phyloP scores from a whole-genome alignment of 1,139 yeast species.

The Diutina mesorugosa region DNA sequence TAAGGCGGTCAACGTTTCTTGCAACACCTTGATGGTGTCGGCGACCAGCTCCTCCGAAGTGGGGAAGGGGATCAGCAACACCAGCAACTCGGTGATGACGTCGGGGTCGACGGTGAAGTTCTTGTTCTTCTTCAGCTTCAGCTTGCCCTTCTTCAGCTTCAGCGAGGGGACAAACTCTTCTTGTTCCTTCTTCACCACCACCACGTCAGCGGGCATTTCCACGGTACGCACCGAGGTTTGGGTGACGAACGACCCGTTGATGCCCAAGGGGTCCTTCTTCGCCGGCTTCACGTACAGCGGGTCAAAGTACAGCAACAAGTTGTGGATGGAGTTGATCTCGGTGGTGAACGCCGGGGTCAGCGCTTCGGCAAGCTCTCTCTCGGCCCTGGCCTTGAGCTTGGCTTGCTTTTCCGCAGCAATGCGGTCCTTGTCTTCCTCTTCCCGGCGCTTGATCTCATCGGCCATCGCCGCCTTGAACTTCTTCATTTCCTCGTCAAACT shows the following conservation, averaged over 20 bases:
- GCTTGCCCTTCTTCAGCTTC: constrained; percentile 31
- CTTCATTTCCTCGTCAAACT: constrained; percentile 59
- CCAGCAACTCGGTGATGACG: constrained; percentile 64
- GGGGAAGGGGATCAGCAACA: constrained; percentile 74
- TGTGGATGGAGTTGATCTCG: constrained; percentile 65
- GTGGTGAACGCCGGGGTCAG: constrained; percentile 76
- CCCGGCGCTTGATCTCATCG: constrained; percentile 58
- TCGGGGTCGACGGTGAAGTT: constrained; percentile 68
- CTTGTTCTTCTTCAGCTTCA: constrained; percentile 30
- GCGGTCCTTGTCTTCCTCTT: constrained; percentile 49
- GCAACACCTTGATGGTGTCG: constrained; percentile 52
- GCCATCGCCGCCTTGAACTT: constrained; percentile 60
- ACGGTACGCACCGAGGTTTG: constrained; percentile 31
- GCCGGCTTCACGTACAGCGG: constrained; percentile 64
- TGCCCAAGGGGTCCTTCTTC: constrained; percentile 6
- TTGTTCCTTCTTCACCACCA: constrained; percentile 54
- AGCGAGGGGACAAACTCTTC: constrained; percentile 41
- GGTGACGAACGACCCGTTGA: constrained; percentile 3
- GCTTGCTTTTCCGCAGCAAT: constrained; percentile 46
- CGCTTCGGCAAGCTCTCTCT: constrained; percentile 50
- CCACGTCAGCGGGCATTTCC: constrained; percentile 53
- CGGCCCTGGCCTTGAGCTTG: constrained; percentile 53
- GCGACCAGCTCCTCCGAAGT: constrained; percentile 63
- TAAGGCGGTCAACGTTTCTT: constrained; percentile 61
- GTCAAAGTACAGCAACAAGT: constrained; percentile 60